Evolutionary conservation across 2,329 filamentous ascomycete genomes (phyloP), one percentile per base, ranked within the genome.

Genomic region (Microascus cirrosus): DNA sequence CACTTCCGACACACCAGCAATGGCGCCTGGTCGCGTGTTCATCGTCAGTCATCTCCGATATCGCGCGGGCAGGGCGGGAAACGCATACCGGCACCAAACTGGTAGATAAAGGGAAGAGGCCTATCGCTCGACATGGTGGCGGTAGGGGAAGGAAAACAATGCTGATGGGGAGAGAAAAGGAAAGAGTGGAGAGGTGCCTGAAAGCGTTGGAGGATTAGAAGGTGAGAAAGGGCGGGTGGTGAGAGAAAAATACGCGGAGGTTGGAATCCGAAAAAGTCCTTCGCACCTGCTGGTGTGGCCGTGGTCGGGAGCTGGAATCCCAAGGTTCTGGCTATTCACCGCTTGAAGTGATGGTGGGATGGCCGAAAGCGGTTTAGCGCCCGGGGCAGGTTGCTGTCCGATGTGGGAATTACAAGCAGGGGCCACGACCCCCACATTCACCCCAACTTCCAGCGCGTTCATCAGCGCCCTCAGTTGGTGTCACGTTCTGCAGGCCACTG

Each of bases 1-100:
- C 79, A 92, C 91, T 83, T 99, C 94, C 67, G 93, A 97, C 64
- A 99, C 92, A 80, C 94, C 94, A 69, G 94, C 94, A 70, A 99
- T 89, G 71, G 94, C 94, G 77, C 87, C 86, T 89, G 42, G 65
- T 51, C 52, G 58, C 53, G 39, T 22, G 24, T 32, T 35, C 61
- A 51, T 39, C 62, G 66, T 69, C 65, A 67, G 69, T 61, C 57
- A 58, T 61, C 58, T 65, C 60, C 62, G 58, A 62, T 64, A 61
- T 57, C 52, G 59, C 58, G 59, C 54, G 53, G 56, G 35, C 24
- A 8, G 10, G 25, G 48, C n/a, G 61, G 64, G 62, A 64, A 65
- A 62, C 63, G 77, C 83, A 69, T 70, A 85, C 92, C 92, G 69
- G 93, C 92, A 72, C 86, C 88, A 79, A 97, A 96, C 78, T 96